Percentiles rank a stretch among this genome's conserved stretches.
These are phyloP conservation scores for Polytrichum commune DNA, from an alignment of 225 moss, liverwort and hornwort genomes.

Conservation along the genomic window DNA sequence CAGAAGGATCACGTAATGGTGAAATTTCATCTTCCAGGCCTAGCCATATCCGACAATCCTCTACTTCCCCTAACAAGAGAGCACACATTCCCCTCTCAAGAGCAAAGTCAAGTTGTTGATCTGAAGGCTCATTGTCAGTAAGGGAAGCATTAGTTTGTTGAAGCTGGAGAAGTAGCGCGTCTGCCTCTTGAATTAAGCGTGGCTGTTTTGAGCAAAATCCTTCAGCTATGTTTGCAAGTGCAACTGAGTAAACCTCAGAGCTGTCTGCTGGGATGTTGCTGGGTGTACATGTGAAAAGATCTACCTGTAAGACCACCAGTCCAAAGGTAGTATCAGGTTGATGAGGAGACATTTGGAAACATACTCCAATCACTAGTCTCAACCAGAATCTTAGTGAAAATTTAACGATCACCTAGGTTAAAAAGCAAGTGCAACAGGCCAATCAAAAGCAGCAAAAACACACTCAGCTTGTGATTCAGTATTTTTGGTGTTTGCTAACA, in stretches of 20 bases:
- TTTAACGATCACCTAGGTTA: no score
- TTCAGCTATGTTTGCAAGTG: constrained; percentile 83
- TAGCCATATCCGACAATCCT: constrained; percentile 77
- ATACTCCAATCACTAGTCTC: constrained; percentile 16
- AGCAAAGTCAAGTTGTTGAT: constrained; percentile 54
- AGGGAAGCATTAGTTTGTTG: constrained; percentile 58
- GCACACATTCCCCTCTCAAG: constrained; percentile 91
- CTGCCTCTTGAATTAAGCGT: constrained; percentile 79
- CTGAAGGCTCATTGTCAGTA: constrained; percentile 29
- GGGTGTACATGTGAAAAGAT: constrained; percentile 76
- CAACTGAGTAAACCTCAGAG: constrained; percentile 84
- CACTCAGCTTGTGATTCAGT: no score
- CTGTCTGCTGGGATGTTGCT: constrained; percentile 93
- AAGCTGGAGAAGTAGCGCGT: constrained; percentile 87
- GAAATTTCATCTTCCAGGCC: constrained; percentile 78
- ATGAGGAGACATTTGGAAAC: constrained; percentile 1
- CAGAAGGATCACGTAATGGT: constrained; percentile 65
- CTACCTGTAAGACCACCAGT: constrained; percentile 42
- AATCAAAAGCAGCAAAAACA: no score
- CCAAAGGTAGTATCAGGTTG: background rate
- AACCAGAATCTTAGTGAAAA: background rate
- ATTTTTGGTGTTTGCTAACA: no score
- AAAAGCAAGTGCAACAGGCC: no score
- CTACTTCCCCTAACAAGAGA: constrained; percentile 88
- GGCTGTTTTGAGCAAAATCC: constrained; percentile 78